Base-by-base conservation (phyloP, 1,284 basidiomycete species). In the Ustilago nuda region DNA sequence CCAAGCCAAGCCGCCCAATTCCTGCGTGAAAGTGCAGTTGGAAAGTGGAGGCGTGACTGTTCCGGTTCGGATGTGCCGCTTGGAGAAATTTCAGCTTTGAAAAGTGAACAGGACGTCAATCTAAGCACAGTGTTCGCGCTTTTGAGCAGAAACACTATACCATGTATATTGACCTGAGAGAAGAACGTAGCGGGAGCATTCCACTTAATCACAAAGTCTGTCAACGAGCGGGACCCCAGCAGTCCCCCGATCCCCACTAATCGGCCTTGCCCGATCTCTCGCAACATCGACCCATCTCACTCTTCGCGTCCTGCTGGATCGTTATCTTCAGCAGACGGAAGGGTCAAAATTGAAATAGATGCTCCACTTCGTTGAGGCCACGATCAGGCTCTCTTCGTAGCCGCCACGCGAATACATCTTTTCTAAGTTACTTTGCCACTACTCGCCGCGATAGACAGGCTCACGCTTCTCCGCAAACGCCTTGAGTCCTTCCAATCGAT, bases 381-480 rank as follows among this genome's bases (percentile, higher is more conserved):
- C 3, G 23, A 27, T 3, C 23, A 27, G 23, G 23, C 23, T 27
- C 23, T 27, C 23, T 27, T 27, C 23, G 23, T 27, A 55, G 27
- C 48, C 37, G 57, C 57, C 63, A 59, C 51, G 52, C 48, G 48
- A 50, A 8, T 50, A n/a, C 30, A 51, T 9, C 45, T 30, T 19
- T 37, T 23, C 17, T 36, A 35, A n/a, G 15, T n/a, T 19, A 15
- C 5, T 35, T 7, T 41, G 23, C 23, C 3, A 27, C 15, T 45
- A 94, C 88, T 93, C 91, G 36, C 95, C 94, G 80, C 89, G 90
- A 87, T 96, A 97, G 30, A 91, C 87, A 1, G 95, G 94, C 36
- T 88, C 87, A 54, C 95, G 89, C 87, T 97, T 98, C 87, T 94
- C 93, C 74, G 90, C 92, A 87, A 98, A 98, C 61, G 95, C 95